Conservation (phyloP, 495 filamentous ascomycete species). For the Cenococcum geophilum region DNA sequence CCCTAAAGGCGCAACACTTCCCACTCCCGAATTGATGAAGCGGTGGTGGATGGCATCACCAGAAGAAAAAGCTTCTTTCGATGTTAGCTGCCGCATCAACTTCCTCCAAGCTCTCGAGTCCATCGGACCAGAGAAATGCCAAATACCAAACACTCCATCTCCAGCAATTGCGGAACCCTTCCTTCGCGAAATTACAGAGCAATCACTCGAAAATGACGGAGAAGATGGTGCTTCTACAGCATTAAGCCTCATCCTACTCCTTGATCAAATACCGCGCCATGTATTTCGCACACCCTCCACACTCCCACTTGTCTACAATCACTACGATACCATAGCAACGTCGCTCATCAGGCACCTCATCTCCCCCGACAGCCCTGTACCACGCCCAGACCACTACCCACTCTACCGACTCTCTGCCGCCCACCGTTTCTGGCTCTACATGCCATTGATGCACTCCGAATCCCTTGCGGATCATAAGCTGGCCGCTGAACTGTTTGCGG, state of each 20-base stretch:
- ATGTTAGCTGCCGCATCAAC: slow-evolving; percentile 29
- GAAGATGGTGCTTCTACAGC: slow-evolving; percentile 27
- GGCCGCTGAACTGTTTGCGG: slow-evolving; percentile 19
- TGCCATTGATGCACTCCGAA: slow-evolving; percentile 46
- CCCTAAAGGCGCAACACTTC: slow-evolving; percentile 9
- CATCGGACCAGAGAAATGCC: slow-evolving; percentile 34
- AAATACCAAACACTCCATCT: slow-evolving; percentile 27
- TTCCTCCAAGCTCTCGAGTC: slow-evolving; percentile 34
- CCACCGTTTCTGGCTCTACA: slow-evolving; percentile 40
- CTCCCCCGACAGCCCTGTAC: slow-evolving; percentile 6
- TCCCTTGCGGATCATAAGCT: slow-evolving; percentile 33
- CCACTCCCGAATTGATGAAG: slow-evolving; percentile 14
- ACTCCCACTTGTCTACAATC: slow-evolving; percentile 37
- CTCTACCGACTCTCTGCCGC: slow-evolving; percentile 12
- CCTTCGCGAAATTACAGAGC: slow-evolving; percentile 28
- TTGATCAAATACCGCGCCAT: slow-evolving; percentile 48
- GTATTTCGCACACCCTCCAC: slow-evolving; percentile 39
- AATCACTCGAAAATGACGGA: slow-evolving; percentile 17
- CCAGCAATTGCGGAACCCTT: slow-evolving; percentile 35
- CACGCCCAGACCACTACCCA: slow-evolving; percentile 22
- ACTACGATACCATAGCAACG: slow-evolving; percentile 44
- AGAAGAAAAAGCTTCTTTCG: slow-evolving; percentile 34
- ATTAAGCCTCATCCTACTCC: slow-evolving; percentile 42
- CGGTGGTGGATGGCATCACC: slow-evolving; percentile 34
- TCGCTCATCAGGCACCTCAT: slow-evolving; percentile 11